phyloP scores from a whole-genome alignment of 345 rosid species.

The Moricandia arvensis region DNA sequence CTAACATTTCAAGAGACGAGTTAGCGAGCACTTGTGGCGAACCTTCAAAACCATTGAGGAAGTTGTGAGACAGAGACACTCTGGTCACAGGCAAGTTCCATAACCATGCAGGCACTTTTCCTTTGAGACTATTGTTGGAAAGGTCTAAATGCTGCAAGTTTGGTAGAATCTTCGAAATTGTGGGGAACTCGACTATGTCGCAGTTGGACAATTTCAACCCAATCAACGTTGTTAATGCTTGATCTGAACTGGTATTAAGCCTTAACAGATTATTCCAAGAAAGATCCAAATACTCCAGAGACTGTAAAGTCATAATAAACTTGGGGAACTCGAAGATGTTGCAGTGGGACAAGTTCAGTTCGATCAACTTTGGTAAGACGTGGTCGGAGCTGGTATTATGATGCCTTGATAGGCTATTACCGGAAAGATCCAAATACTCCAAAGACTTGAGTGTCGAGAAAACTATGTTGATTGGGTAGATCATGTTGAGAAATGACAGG shows the following conservation, averaged over 20 bases:
- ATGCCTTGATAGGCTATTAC: no score
- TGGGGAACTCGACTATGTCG: background rate
- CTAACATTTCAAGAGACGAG: background rate
- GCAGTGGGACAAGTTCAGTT: no score
- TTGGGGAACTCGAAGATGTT: no score
- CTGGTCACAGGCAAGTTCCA: background rate
- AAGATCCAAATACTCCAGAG: background rate
- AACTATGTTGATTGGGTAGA: no score
- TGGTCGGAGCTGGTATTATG: no score
- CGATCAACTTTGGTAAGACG: no score
- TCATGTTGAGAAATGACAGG: no score
- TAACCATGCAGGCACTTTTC: background rate
- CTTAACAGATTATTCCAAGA: background rate
- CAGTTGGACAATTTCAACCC: background rate
- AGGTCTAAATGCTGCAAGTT: background rate
- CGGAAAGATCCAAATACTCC: no score
- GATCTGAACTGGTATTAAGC: background rate
- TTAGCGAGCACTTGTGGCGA: background rate
- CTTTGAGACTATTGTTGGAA: background rate
- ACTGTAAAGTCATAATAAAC: background rate
- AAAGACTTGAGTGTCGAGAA: no score
- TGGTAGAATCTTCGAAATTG: background rate
- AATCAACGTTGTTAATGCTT: background rate
- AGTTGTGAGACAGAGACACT: background rate
- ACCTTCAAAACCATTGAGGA: background rate